Evolutionary conservation across 1,284 basidiomycete species (phyloP), one percentile per base, ranked within the genome.

Genomic region (Chondrostereum purpureum): DNA sequence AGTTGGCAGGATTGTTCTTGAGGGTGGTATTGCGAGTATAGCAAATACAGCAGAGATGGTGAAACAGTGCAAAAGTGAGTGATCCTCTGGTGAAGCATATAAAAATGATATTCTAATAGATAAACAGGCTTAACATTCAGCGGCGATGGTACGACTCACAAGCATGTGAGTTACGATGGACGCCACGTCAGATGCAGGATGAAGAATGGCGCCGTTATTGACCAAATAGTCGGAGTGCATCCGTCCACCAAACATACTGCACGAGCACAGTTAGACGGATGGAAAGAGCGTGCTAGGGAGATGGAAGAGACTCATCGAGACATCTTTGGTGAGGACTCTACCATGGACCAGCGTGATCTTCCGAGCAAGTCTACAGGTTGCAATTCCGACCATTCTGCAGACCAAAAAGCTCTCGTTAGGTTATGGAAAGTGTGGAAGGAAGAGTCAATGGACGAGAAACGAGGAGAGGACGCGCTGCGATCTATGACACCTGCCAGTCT

Each of bases 121-220:
- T 17, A n/a, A 10, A 10, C 36, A 53, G 50, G n/a, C 33, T 33
- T 50, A 34, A 47, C 47, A 13, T 20, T 47, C 14, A 46, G 47
- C 22, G 19, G 42, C 1, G 51, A 53, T 37, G 47, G 47, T 11
- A 51, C 52, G n/a, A 40, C 47, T 11, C 37, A 53, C 36, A 36
- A 40, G 20, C 19, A 47, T 21, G 13, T 44, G 8, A 42, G 50
- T 17, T 38, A 34, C 18, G 45, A 53, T n/a, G 36, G 50, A 8
- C 18, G 31, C 24, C 27, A 43, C 21, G 22, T 36, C 16, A 22
- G 14, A 6, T n/a, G 37, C 17, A 23, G n/a, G n/a, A n/a, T n/a
- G n/a, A n/a, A n/a, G n/a, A n/a, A n/a, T 36, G 36, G 36, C 36
- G 8, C 36, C 36, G 8, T 38, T 17, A 38, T 38, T n/a, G 10